A percentile compares a stretch with the other conserved stretches of the same genome.
These are phyloP conservation scores for Saccharomycopsis capsularis DNA, from an alignment of 805 yeast species.

Conservation along the genomic window DNA sequence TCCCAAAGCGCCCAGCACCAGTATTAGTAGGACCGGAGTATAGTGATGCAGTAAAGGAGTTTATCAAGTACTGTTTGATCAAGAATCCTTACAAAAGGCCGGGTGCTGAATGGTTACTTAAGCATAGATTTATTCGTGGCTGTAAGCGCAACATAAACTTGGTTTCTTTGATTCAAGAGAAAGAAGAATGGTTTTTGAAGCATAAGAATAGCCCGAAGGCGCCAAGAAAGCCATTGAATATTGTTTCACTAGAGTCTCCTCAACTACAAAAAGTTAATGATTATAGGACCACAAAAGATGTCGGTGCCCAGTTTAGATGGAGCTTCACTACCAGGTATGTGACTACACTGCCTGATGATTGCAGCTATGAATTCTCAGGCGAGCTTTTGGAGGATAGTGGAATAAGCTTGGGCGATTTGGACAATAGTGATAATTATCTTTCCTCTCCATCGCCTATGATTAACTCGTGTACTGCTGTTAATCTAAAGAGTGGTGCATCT, in stretches of 20 bases:
- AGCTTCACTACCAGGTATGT: slow-evolving; percentile 6
- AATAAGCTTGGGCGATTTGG: not conserved
- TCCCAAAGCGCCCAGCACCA: slow-evolving; percentile 65
- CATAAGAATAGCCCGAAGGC: not conserved
- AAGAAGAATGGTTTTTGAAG: slow-evolving; percentile 29
- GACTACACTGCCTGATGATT: not conserved
- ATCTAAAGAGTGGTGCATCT: not conserved
- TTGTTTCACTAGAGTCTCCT: not conserved
- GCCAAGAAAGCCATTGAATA: not conserved
- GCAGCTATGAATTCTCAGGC: slow-evolving; percentile 8
- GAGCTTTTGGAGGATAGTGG: slow-evolving; percentile 6
- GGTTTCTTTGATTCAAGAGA: slow-evolving; percentile 34
- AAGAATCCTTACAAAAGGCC: slow-evolving; percentile 66
- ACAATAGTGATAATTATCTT: not conserved
- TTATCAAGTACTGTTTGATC: slow-evolving; percentile 57
- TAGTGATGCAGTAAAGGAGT: slow-evolving; percentile 36
- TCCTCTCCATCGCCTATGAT: not conserved
- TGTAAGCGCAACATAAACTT: slow-evolving; percentile 29
- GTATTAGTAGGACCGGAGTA: slow-evolving; percentile 36
- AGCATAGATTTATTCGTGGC: slow-evolving; percentile 43
- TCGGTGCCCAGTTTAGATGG: slow-evolving; percentile 12
- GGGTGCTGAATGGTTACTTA: slow-evolving; percentile 47
- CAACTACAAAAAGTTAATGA: not conserved
- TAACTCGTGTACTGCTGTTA: too few species aligned
- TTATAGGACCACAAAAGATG: too few species aligned